phyloP scores from a whole-genome alignment of 1,139 yeast species.

The Kodamaea fungicola region DNA sequence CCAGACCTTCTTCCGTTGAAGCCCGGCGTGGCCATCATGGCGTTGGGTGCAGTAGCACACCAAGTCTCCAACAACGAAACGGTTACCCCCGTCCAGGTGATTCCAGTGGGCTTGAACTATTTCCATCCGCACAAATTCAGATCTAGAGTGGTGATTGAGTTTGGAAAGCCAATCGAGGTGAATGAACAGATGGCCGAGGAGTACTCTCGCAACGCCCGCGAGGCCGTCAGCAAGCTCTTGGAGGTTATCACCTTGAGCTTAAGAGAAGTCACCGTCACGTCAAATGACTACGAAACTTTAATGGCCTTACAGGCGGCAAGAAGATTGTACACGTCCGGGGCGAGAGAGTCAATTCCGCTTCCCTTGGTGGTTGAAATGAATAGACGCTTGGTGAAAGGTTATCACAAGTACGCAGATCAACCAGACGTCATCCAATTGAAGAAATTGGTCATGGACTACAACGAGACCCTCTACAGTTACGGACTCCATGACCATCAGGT shows the following conservation, averaged over 20 bases:
- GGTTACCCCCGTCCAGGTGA: conserved; percentile 57
- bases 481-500: conserved; percentile 91
- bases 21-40: conserved; percentile 98
- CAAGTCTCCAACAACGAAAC: conserved; percentile 9
- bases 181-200: conserved; percentile 36
- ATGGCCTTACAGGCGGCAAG: conserved; percentile 93
- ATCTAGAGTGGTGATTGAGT: conserved; percentile 91
- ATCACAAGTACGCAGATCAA: conserved; percentile 66
- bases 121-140: conserved; percentile 94
- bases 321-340: conserved; percentile 55
- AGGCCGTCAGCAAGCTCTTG: conserved; percentile 46
- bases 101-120: conserved; percentile 96
- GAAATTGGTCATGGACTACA: conserved; percentile 63
- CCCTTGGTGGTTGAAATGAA: conserved; percentile 88
- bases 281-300: conserved; percentile 88
- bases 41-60: conserved; percentile 70
- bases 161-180: conserved; percentile 84
- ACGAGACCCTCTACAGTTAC: conserved; percentile 59
- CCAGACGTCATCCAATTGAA: conserved; percentile 63
- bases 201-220: conserved; percentile 15
- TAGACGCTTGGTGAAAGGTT: conserved; percentile 78
- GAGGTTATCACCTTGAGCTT: conserved; percentile 72
- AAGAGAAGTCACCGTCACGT: conserved; percentile 85
- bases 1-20: conserved; percentile 86
- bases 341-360: conserved; percentile 44